phyloP scores from a whole-genome alignment of 305 asterid genomes.

The Caryopteris hybrid region DNA sequence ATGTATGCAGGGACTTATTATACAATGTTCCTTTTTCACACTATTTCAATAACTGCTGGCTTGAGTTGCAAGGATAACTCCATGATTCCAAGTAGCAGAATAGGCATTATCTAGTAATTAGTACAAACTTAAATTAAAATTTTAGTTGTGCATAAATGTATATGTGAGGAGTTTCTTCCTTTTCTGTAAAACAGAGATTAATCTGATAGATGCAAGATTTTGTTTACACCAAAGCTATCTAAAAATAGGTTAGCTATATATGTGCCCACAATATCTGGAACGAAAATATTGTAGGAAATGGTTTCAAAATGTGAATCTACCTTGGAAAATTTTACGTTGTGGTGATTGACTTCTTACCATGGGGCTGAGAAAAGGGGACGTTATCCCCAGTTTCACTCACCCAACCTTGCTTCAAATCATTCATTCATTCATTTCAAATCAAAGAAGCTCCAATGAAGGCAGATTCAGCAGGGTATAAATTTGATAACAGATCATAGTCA shows the following conservation, averaged over 20 bases:
- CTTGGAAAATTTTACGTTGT: background rate
- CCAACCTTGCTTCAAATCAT: background rate
- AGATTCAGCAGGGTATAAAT: background rate
- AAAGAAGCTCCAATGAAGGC: background rate
- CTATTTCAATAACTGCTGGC: conserved; percentile 18
- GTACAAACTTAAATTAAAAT: conserved; percentile 1
- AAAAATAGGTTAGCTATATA: background rate
- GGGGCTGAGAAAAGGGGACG: background rate
- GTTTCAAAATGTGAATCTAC: background rate
- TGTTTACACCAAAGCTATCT: conserved; percentile 2
- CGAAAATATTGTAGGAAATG: background rate
- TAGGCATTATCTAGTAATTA: conserved; percentile 19
- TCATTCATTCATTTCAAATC: background rate
- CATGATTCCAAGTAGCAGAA: conserved; percentile 17
- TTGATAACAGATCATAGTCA: background rate
- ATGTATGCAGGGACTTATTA: conserved; percentile 1
- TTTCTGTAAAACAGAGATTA: background rate
- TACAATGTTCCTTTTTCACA: conserved; percentile 15
- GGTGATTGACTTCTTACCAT: background rate
- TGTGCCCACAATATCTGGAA: background rate
- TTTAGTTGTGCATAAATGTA: conserved; percentile 11
- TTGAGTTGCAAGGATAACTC: conserved; percentile 33
- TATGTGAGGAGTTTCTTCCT: background rate
- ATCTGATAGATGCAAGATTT: background rate
- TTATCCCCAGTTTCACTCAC: background rate